phyloP scores from a whole-genome alignment of 129 eudicot species.

The Helichrysum umbraculigerum region DNA sequence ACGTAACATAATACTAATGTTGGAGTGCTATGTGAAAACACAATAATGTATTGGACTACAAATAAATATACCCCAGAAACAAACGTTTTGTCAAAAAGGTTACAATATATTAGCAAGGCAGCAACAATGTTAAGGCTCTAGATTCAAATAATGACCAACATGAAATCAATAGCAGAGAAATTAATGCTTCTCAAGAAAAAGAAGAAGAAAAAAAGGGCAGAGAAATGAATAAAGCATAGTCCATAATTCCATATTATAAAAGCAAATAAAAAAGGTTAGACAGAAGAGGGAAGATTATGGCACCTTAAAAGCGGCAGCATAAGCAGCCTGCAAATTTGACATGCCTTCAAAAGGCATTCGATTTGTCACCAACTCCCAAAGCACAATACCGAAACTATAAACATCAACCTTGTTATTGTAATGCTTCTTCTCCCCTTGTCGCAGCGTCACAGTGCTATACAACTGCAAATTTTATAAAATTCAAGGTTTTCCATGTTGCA shows the following conservation, averaged over 20 bases:
- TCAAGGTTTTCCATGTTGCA: conserved; percentile 1
- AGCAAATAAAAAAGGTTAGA: background rate
- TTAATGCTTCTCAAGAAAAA: background rate
- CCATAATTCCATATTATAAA: background rate
- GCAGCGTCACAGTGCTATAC: conserved; percentile 95
- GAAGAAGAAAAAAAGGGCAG: background rate
- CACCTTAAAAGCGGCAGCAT: conserved; percentile 99
- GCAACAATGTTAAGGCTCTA: background rate
- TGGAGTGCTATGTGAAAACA: background rate
- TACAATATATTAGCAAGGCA: background rate
- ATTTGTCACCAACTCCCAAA: conserved; percentile 89
- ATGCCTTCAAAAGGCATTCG: conserved; percentile 99
- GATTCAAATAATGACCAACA: background rate
- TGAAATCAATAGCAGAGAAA: background rate
- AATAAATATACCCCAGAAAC: background rate
- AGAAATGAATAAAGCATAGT: background rate
- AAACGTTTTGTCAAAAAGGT: too few species aligned
- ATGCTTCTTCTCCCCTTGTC: conserved; percentile 99
- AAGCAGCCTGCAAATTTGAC: conserved; percentile 99
- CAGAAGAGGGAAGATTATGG: background rate
- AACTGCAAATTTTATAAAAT: conserved; percentile 55
- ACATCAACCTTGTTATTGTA: conserved; percentile 97
- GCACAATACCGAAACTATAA: conserved; percentile 91
- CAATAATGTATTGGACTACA: background rate
- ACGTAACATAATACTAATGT: background rate